A percentile compares a stretch with the other conserved stretches of the same genome.
Evolutionary conservation across 345 rosid species (phyloP).

Genomic region (Citrus mangshanensis): DNA sequence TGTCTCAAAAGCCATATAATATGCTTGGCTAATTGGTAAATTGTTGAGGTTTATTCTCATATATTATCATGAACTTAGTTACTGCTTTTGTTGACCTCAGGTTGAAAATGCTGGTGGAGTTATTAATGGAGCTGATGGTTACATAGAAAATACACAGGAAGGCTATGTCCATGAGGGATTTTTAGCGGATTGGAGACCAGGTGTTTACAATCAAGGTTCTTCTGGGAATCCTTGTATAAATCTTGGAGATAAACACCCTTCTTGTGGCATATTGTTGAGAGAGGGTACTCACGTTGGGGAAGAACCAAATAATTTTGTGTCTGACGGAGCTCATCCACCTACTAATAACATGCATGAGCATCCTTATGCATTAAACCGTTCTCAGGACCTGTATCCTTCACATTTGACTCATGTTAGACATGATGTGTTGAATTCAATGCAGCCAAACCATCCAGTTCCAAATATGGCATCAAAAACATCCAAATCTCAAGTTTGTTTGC

Average conservation of each 20-base stretch:
- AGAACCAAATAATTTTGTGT: slow-evolving; percentile 25
- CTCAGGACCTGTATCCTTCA: slow-evolving; percentile 24
- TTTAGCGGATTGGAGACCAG: slow-evolving; percentile 83
- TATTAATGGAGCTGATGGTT: slow-evolving; percentile 55
- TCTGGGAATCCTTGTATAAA: slow-evolving; percentile 25
- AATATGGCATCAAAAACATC: slow-evolving; percentile 21
- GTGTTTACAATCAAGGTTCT: slow-evolving; percentile 28
- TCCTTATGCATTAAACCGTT: slow-evolving; percentile 20
- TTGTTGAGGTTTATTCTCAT: slow-evolving; percentile 14
- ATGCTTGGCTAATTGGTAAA: not conserved
- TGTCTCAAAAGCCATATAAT: not conserved
- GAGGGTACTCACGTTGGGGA: slow-evolving; percentile 29
- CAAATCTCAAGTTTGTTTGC: slow-evolving; percentile 38
- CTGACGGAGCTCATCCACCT: slow-evolving; percentile 31
- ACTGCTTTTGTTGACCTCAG: slow-evolving; percentile 21
- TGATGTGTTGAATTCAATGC: slow-evolving; percentile 18
- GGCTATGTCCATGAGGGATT: slow-evolving; percentile 85
- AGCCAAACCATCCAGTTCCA: slow-evolving; percentile 26
- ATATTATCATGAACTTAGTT: slow-evolving; percentile 4
- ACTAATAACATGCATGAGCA: slow-evolving; percentile 29
- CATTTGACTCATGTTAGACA: slow-evolving; percentile 19
- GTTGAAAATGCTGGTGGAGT: slow-evolving; percentile 41
- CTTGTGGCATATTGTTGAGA: slow-evolving; percentile 15
- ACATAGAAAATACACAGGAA: slow-evolving; percentile 51
- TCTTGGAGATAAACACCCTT: slow-evolving; percentile 29